A percentile compares a stretch with the other conserved stretches of the same genome.
phyloP scores from a whole-genome alignment of 116 monocot genomes.

The Iris pallida region DNA sequence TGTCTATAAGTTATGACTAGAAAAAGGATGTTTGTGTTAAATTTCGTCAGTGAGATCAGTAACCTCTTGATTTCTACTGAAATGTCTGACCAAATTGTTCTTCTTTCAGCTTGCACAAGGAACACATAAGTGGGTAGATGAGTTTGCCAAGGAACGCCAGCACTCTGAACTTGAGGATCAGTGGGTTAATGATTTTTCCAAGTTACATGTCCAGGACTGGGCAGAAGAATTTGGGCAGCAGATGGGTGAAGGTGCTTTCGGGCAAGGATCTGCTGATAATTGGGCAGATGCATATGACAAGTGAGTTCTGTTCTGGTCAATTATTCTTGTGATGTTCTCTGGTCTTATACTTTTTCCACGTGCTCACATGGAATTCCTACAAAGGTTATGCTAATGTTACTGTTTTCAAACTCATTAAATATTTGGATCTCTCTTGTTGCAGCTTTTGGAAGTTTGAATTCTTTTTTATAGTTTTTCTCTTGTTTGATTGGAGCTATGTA shows the following conservation, averaged over 20 bases:
- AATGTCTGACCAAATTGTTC: conserved; percentile 3
- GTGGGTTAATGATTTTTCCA: conserved; percentile 89
- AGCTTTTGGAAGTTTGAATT: neutral
- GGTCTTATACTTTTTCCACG: neutral
- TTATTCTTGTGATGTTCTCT: neutral
- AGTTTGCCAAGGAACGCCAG: conserved; percentile 55
- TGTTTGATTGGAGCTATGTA: neutral
- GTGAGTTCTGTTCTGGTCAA: conserved; percentile 25
- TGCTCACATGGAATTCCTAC: neutral
- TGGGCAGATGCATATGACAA: conserved; percentile 85
- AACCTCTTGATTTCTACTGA: conserved; percentile 1
- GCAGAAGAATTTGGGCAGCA: conserved; percentile 92
- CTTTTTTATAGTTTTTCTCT: neutral
- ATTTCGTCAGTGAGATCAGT: too few relatives aligned
- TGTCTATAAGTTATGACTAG: neutral
- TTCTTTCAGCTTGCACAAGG: conserved; percentile 59
- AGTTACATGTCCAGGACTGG: conserved; percentile 85
- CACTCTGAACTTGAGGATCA: conserved; percentile 50
- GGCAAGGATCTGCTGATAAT: conserved; percentile 51
- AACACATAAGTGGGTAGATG: conserved; percentile 65
- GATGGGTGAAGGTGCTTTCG: conserved; percentile 51
- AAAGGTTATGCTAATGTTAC: neutral
- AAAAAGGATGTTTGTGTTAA: neutral
- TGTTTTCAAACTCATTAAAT: neutral
- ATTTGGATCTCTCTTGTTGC: neutral